Evolutionary conservation across 2,329 filamentous ascomycete species (phyloP).

Genomic region (Colletotrichum endophyticum): DNA sequence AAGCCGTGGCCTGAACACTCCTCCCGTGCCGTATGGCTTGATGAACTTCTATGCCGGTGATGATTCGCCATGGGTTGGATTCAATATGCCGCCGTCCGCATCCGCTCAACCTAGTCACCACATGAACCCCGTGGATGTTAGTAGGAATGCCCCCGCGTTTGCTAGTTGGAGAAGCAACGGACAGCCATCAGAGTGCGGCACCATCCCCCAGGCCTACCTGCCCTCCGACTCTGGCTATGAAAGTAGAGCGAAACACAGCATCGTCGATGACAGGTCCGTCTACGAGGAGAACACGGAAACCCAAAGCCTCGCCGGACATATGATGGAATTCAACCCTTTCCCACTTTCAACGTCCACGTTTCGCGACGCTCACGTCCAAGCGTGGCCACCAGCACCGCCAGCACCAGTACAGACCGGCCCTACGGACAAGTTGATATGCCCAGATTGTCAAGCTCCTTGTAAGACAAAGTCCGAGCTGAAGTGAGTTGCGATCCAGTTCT

Average conservation of each 20-base stretch:
- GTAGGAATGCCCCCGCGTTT: slow-evolving; percentile 29
- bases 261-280: slow-evolving; percentile 47
- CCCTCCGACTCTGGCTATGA: slow-evolving; percentile 54
- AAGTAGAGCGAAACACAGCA: slow-evolving; percentile 45
- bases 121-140: slow-evolving; percentile 28
- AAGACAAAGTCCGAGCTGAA: slow-evolving; percentile 62
- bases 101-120: slow-evolving; percentile 34
- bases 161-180: slow-evolving; percentile 34
- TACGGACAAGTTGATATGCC: slow-evolving; percentile 35
- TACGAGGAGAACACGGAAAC: slow-evolving; percentile 47
- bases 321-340: slow-evolving; percentile 33
- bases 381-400: not conserved
- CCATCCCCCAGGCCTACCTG: slow-evolving; percentile 31
- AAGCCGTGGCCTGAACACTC: not conserved
- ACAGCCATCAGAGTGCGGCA: slow-evolving; percentile 43
- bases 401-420: slow-evolving; percentile 1
- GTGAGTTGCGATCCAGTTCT: slow-evolving; percentile 38
- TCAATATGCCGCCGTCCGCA: slow-evolving; percentile 26
- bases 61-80: slow-evolving; percentile 50
- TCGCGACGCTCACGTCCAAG: not conserved
- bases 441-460: slow-evolving; percentile 41
- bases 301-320: slow-evolving; percentile 38
- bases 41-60: slow-evolving; percentile 40
- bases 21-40: slow-evolving; percentile 27
- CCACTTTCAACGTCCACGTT: not conserved